A percentile compares a stretch with the other conserved stretches of the same genome.
Evolutionary conservation across 2,329 filamentous ascomycete genomes (phyloP).

Genomic region (Spiromastix sp.): DNA sequence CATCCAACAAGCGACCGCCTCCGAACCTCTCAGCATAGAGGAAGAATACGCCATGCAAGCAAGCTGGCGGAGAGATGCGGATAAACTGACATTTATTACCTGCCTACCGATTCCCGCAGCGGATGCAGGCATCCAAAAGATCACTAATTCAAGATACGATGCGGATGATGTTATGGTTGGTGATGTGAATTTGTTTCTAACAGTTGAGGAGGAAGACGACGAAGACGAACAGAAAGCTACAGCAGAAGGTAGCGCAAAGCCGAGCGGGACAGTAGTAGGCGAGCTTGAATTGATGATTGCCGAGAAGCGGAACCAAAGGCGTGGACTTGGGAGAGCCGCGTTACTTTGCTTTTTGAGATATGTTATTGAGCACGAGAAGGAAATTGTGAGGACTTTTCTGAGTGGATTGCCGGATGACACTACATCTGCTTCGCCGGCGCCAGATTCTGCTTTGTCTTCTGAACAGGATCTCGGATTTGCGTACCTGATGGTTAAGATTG

Average conservation of each 20-base stretch:
- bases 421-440: constrained; percentile 8
- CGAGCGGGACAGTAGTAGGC: constrained; percentile 38
- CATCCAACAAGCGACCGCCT: constrained; percentile 77
- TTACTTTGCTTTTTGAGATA: constrained; percentile 62
- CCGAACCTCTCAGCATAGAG: constrained; percentile 65
- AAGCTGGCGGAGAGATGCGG: constrained; percentile 70
- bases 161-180: constrained; percentile 52
- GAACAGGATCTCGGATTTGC: too few relatives aligned
- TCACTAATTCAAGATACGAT: constrained; percentile 42
- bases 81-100: constrained; percentile 89
- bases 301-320: constrained; percentile 42
- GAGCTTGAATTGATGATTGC: constrained; percentile 89
- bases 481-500: constrained; percentile 53
- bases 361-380: constrained; percentile 42
- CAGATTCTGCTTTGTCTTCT: too few relatives aligned
- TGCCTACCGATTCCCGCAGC: constrained; percentile 42
- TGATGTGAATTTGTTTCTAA: constrained; percentile 74
- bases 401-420: constrained; percentile 4
- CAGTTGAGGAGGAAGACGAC: constrained; percentile 44
- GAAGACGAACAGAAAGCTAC: constrained; percentile 22
- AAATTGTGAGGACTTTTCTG: constrained; percentile 49
- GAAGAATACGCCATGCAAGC: constrained; percentile 85
- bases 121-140: constrained; percentile 3
- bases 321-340: constrained; percentile 55
- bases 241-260: constrained; percentile 6